These are phyloP conservation scores for Bidens hawaiensis DNA, from an alignment of 140 eudicot genomes.

Conservation along the genomic window DNA sequence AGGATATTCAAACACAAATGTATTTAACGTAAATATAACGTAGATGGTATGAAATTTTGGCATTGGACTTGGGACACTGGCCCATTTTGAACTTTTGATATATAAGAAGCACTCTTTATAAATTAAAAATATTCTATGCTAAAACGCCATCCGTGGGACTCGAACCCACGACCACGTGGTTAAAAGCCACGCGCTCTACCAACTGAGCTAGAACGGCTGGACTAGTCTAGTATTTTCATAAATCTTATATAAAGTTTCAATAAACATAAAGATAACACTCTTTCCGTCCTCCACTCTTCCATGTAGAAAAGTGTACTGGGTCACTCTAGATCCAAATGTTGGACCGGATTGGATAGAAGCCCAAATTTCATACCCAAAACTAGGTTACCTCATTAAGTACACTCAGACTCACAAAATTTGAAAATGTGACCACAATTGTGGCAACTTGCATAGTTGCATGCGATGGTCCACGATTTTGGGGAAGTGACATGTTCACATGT, in stretches of 20 bases:
- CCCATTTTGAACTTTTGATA: no score
- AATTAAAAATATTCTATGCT: no score
- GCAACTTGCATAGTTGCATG: not conserved
- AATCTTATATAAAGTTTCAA: no score
- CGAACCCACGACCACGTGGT: slow-evolving; percentile 99
- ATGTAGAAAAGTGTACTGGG: not conserved
- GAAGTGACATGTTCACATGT: not conserved
- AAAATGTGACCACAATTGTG: not conserved
- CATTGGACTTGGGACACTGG: no score
- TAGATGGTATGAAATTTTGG: no score
- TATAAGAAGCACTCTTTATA: no score
- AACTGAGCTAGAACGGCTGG: slow-evolving; percentile 65
- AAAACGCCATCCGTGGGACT: slow-evolving; percentile 97
- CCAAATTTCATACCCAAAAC: not conserved
- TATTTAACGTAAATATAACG: no score
- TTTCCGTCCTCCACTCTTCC: no score
- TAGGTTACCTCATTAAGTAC: no score
- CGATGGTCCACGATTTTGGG: not conserved
- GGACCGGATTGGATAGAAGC: not conserved
- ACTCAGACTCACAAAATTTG: not conserved
- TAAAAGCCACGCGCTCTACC: slow-evolving; percentile 99
- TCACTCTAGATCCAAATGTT: not conserved
- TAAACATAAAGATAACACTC: no score
- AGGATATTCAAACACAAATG: no score
- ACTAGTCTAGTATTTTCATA: no score